These are phyloP conservation scores for Yamadazyma jaroonii DNA, from an alignment of 1,139 yeast species.

Conservation along the genomic window DNA sequence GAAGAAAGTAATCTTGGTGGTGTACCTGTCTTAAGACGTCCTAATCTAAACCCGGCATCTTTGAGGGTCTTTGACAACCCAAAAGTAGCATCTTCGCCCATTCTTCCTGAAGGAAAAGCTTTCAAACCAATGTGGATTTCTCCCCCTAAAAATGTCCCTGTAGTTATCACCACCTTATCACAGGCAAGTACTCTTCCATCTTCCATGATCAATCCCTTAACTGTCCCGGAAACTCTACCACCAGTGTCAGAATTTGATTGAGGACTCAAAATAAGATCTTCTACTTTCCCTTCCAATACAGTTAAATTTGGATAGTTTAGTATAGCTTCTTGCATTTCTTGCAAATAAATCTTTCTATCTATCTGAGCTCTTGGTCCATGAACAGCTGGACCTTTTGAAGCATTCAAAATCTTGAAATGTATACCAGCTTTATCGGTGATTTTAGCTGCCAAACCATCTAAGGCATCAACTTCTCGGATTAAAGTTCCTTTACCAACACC, in stretches of 20 bases:
- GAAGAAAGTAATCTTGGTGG: conserved; percentile 82
- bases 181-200: conserved; percentile 63
- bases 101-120: conserved; percentile 84
- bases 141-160: conserved; percentile 93
- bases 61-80: conserved; percentile 80
- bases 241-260: conserved; percentile 21
- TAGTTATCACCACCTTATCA: conserved; percentile 77
- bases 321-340: conserved; percentile 75
- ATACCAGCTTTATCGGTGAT: conserved; percentile 92
- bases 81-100: conserved; percentile 89
- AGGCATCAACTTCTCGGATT: conserved; percentile 88
- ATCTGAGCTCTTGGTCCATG: conserved; percentile 99
- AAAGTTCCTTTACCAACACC: conserved; percentile 98
- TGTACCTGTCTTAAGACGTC: conserved; percentile 94
- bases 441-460: conserved; percentile 86
- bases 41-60: conserved; percentile 77
- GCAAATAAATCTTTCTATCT: conserved; percentile 74
- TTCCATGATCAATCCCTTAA: conserved; percentile 70
- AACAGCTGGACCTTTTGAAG: conserved; percentile 93
- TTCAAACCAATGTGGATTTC: conserved; percentile 90
- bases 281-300: conserved; percentile 73
- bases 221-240: conserved; percentile 40
- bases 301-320: conserved; percentile 56
- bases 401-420: conserved; percentile 82
- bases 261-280: conserved; percentile 72